phyloP scores from a whole-genome alignment of 2,329 filamentous ascomycete species.

The Westerdykella ornata region DNA sequence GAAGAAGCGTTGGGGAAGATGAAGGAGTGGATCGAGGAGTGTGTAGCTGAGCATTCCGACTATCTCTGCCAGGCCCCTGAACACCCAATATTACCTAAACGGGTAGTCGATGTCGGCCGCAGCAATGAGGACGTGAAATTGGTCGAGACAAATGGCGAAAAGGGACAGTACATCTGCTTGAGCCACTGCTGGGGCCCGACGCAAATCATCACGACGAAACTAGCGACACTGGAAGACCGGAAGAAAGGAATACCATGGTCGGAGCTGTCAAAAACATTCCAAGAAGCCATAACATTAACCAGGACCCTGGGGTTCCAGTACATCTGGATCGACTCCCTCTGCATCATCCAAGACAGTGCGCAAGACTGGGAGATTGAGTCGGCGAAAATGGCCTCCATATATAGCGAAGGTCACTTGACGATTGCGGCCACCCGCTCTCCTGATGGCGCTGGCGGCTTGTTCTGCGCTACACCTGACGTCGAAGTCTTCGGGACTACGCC shows the following conservation, averaged over 20 bases:
- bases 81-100: constrained; percentile 1
- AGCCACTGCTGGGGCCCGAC: constrained; percentile 12
- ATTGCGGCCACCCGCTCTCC: constrained; percentile 1
- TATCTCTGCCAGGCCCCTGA: neutral
- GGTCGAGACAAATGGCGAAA: constrained; percentile 3
- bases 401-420: neutral
- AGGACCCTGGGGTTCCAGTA: constrained; percentile 10
- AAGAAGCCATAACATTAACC: constrained; percentile 12
- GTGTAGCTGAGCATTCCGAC: neutral
- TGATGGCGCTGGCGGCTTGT: neutral
- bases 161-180: constrained; percentile 7
- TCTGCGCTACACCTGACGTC: neutral
- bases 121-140: constrained; percentile 1
- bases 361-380: neutral
- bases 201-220: constrained; percentile 6
- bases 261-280: constrained; percentile 11
- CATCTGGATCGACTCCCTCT: constrained; percentile 13
- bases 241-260: constrained; percentile 2
- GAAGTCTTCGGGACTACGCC: neutral
- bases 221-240: constrained; percentile 1
- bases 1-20: neutral
- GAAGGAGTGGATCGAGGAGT: constrained; percentile 1
- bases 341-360: constrained; percentile 2
- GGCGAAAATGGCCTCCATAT: neutral
- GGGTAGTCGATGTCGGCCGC: constrained; percentile 8